phyloP scores from a whole-genome alignment of 108 stramenopile genomes.

The Conticribra guillardii region DNA sequence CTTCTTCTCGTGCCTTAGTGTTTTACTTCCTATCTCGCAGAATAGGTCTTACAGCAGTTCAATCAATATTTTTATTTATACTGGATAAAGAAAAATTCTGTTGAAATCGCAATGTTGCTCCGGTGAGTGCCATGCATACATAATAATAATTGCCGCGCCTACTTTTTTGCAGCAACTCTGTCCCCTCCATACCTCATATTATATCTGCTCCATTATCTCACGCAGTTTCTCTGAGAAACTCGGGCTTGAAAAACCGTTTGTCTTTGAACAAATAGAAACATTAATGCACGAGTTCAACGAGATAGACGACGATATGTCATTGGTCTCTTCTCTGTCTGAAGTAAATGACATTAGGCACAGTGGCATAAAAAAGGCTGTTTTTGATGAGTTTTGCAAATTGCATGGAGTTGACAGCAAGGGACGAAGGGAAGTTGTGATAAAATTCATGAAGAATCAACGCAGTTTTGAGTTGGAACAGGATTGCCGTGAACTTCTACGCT shows the following conservation, averaged over 20 bases:
- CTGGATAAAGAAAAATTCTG: conserved; percentile 5
- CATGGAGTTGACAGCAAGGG: conserved; percentile 35
- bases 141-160: too few relatives aligned
- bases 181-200: too few relatives aligned
- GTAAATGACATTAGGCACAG: not conserved
- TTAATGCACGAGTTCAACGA: conserved; percentile 14
- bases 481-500: conserved; percentile 49
- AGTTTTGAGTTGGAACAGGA: conserved; percentile 62
- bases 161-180: too few relatives aligned
- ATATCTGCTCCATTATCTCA: too few relatives aligned
- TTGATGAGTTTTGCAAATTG: conserved; percentile 38
- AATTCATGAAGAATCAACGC: conserved; percentile 59
- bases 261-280: conserved; percentile 25
- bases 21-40: too few relatives aligned
- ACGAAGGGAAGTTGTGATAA: conserved; percentile 54
- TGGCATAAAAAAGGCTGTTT: conserved; percentile 37
- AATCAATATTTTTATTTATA: too few relatives aligned
- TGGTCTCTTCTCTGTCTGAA: conserved; percentile 14
- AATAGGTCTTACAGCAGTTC: too few relatives aligned
- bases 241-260: conserved; percentile 22
- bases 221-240: conserved; percentile 26
- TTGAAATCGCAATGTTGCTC: conserved; percentile 29
- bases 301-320: conserved; percentile 9
- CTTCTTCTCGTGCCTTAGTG: too few relatives aligned
- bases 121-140: not conserved